Conservation (phyloP, 2,329 filamentous ascomycete genomes). For the Calonectria crousiana region DNA sequence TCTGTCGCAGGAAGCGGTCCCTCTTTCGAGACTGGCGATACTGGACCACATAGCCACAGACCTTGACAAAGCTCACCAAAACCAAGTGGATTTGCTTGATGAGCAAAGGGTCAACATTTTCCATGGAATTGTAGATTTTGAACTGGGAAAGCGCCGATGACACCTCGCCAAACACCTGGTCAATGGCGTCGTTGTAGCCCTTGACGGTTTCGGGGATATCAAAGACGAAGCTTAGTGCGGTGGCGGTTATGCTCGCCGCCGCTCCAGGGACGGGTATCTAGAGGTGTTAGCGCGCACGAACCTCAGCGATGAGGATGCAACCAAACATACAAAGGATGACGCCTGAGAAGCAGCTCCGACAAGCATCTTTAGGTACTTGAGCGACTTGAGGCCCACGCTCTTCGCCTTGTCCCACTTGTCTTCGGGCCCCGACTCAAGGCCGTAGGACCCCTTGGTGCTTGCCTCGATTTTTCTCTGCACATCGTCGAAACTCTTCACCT, state of each 20-base stretch:
- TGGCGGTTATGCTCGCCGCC: not conserved
- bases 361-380: slow-evolving; percentile 1
- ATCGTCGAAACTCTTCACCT: not conserved
- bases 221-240: not conserved
- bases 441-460: not conserved
- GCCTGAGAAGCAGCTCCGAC: not conserved
- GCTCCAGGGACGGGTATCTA: not conserved
- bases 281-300: not conserved
- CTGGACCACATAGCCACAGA: not conserved
- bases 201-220: not conserved
- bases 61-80: not conserved
- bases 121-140: slow-evolving; percentile 6
- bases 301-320: not conserved
- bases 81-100: not conserved
- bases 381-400: not conserved
- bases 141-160: not conserved
- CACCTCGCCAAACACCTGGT: not conserved
- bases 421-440: not conserved
- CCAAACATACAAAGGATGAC: not conserved
- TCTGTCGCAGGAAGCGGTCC: not conserved
- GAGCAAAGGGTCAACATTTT: not conserved
- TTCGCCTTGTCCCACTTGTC: not conserved
- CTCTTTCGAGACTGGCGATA: not conserved
- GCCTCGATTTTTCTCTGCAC: not conserved
- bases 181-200: not conserved